A percentile compares a stretch with the other conserved stretches of the same genome.
Conservation (phyloP, 345 rosid species). For the Clarkia xantiana region DNA sequence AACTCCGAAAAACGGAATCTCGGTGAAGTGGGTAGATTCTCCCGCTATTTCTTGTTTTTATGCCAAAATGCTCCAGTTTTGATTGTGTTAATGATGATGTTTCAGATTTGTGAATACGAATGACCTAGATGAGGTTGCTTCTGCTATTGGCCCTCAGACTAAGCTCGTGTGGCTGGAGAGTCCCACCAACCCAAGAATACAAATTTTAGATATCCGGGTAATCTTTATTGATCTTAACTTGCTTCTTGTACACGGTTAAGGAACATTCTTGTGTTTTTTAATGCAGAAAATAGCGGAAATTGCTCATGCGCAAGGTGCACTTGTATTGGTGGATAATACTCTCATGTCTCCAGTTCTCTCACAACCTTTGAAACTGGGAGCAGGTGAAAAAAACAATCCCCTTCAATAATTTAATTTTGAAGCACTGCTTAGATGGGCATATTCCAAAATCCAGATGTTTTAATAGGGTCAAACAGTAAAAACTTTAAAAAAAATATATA, state of each 20-base stretch:
- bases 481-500: too few relatives aligned
- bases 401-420: too few relatives aligned
- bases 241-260: too few relatives aligned
- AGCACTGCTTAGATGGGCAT: too few relatives aligned
- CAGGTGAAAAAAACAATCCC: conserved; percentile 7
- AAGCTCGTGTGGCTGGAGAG: conserved; percentile 92
- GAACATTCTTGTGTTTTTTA: too few relatives aligned
- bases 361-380: conserved; percentile 85
- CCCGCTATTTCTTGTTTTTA: background rate
- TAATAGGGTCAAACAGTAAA: too few relatives aligned
- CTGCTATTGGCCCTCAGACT: conserved; percentile 61
- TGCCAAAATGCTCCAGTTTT: background rate
- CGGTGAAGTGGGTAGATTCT: conserved; percentile 52
- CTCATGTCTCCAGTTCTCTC: conserved; percentile 86
- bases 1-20: conserved; percentile 58
- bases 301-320: conserved; percentile 72
- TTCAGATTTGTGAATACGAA: conserved; percentile 72
- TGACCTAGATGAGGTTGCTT: conserved; percentile 55
- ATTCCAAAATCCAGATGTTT: too few relatives aligned
- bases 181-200: conserved; percentile 82
- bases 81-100: conserved; percentile 10
- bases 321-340: conserved; percentile 83
- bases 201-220: conserved; percentile 74
- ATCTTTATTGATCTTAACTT: conserved; percentile 7
- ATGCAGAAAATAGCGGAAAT: conserved; percentile 68